Evolutionary conservation across 306 rosid genomes (phyloP), one percentile per base, ranked within the genome.

Genomic region (Malus fusca): DNA sequence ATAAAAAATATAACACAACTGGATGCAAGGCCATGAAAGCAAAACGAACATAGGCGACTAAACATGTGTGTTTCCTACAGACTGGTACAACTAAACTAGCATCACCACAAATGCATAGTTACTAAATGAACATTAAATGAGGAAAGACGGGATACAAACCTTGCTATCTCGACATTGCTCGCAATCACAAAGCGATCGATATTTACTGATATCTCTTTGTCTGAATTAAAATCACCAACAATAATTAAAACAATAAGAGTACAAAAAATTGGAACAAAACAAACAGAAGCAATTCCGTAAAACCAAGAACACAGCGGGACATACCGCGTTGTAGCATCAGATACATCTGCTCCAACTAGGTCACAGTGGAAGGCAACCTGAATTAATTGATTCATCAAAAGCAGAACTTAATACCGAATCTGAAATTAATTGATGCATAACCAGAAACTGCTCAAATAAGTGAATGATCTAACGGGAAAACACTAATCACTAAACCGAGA

Each of bases 281-380:
- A 4, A 4, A 74, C 69, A n/a, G 12, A 79, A 67, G 42, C 7
- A 22, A 79, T 19, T 18, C 46, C 44, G 60, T 30, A 83, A 83
- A 75, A 17, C 51, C 25, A 44, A 65, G 12, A 62, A 51, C 59
- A 30, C 40, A 70, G 28, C 11, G 64, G 53, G 31, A 31, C 80
- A 64, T 87, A 91, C 98, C 63, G 77, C 79, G 81, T 74, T 31
- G 89, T 82, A 76, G 74, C 26, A 77, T 69, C 79, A 0, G 87
- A 84, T 58, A 76, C 70, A 82, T 75, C 80, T 28, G 82, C 85
- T 62, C 68, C 75, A 53, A 63, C 64, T 72, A 75, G 42, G 46
- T 69, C 73, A 71, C 43, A 68, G 11, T n/a, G 77, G 61, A 81
- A 81, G 64, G 85, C 60, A 85, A 88, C 82, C 98, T 93, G 88